Base-by-base conservation (phyloP, 306 rosid species). In the Gastrolobium villosum region DNA sequence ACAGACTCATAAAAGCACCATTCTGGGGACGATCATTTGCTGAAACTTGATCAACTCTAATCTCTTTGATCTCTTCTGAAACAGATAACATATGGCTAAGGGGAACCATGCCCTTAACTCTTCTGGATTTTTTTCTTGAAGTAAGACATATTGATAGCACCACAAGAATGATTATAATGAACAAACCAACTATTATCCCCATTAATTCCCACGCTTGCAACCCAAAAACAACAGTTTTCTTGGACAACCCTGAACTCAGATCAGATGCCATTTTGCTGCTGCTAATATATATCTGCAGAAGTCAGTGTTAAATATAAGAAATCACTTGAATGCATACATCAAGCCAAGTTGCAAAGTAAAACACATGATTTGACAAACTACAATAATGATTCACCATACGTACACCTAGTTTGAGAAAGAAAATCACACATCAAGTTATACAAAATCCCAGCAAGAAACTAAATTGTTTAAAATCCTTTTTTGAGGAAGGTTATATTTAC, bases 1-100 rank as follows among this genome's bases (percentile, higher is more conserved):
- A 62, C 48, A 86, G 87, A 65, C 90, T 84, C 75, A 75, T 65
- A 46, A 86, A 84, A 49, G 83, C 70, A 9, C 84, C 91, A 26
- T 79, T 66, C 36, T 77, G 87, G 43, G 65, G 76, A 28, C 68
- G 74, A 60, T 79, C 77, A 78, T 86, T 86, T 45, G 97, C 73
- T 9, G 96, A 89, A 66, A 78, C 90, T 52, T 89, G 96, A 92
- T 92, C 98, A 30, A 94, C 87, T 78, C 90, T 82, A 59, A 92
- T 89, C 74, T 90, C 98, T 88, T 90, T 94, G 83, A 92, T 94
- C 85, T 94, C 98, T 39, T 87, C 95, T 1, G 98, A 87, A 76
- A 87, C 92, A 2, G 82, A 88, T 72, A 91, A 72, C 74, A 86
- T 75, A 53, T 75, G 94, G 73, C 76, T 72, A 5, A 88, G 71